These are phyloP conservation scores for Gossypium stocksii DNA, from an alignment of 345 rosid genomes.

Conservation along the genomic window DNA sequence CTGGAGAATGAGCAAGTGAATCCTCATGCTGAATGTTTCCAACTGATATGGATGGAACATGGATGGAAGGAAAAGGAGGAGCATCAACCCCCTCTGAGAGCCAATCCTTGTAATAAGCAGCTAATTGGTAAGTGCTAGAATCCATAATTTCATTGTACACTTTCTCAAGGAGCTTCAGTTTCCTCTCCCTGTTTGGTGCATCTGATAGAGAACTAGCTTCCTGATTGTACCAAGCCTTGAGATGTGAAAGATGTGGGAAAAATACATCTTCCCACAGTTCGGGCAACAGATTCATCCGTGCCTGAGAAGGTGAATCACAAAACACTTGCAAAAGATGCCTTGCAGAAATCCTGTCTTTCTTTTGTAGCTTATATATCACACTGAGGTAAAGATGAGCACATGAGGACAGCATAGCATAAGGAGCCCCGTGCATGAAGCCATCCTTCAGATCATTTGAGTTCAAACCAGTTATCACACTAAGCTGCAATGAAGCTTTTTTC, in stretches of 20 bases:
- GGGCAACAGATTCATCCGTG: constrained; percentile 44
- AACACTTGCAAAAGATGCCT: constrained; percentile 59
- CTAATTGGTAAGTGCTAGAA: constrained; percentile 51
- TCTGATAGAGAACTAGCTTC: constrained; percentile 44
- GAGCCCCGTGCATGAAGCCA: constrained; percentile 41
- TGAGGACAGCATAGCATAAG: constrained; percentile 47
- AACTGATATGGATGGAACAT: constrained; percentile 37
- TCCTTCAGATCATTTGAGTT: constrained; percentile 38
- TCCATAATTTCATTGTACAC: constrained; percentile 51
- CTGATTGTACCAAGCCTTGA: constrained; percentile 49
- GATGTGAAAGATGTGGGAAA: constrained; percentile 61
- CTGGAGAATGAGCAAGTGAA: constrained; percentile 32
- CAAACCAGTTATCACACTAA: constrained; percentile 48
- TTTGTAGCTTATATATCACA: constrained; percentile 49
- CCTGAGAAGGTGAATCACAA: constrained; percentile 50
- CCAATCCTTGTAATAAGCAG: constrained; percentile 69
- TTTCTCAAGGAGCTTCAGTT: constrained; percentile 51
- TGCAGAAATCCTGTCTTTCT: constrained; percentile 54
- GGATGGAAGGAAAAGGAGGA: constrained; percentile 48
- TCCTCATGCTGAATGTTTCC: constrained; percentile 19
- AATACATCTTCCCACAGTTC: constrained; percentile 56
- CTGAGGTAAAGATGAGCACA: constrained; percentile 61
- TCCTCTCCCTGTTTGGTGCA: constrained; percentile 30
- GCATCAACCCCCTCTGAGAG: constrained; percentile 49
- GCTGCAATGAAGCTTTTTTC: constrained; percentile 53